Base-by-base conservation (phyloP, 805 yeast species). In the Pichia membranifaciens region DNA sequence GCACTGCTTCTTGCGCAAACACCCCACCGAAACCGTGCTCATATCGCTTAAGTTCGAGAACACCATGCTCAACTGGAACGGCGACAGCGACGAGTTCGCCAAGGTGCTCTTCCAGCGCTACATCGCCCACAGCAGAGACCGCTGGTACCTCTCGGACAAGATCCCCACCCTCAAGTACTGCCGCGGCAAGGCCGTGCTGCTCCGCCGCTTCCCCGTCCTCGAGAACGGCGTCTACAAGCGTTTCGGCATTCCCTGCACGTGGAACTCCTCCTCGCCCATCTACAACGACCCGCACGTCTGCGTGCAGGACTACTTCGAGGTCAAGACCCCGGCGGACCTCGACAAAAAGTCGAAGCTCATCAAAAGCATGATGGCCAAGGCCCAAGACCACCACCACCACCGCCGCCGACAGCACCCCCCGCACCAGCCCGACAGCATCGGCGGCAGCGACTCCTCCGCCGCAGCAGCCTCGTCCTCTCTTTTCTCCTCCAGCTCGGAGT, bases 1-100 rank as follows among this genome's bases (percentile, higher is more conserved):
- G 34, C 83, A 80, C 58, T 65, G 68, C 13, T 85, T 82, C 56
- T 68, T 84, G 51, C 66, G 70, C 15, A 49, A 61, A 4, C 73
- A 84, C 63, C 65, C 61, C 1, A 71, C 80, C 4, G 93, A 85
- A 64, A 67, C 78, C 10, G 84, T 82, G 10, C 62, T 85, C 48
- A 75, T 85, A 16, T 81, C 88, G 1, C 62, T 85, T 52, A 85
- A 85, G 59, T 85, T 81, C 59, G 93, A 85, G 62, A 91, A 91
- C 35, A 69, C 79, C 17, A 39, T 54, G 41, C 78, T 79, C 44
- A 69, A 71, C 34, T 83, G 87, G 87, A 73, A 81, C 54, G 74
- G 78, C 49, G 73, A 74, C 40, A 60, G 69, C 42, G 86, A 81
- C 57, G 89, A 84, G 59, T 83, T 84, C 60, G 77, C 79, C 33